These are phyloP conservation scores for Oropetium thomaeum DNA, from an alignment of 176 grass and related monocot genomes.

Conservation along the genomic window DNA sequence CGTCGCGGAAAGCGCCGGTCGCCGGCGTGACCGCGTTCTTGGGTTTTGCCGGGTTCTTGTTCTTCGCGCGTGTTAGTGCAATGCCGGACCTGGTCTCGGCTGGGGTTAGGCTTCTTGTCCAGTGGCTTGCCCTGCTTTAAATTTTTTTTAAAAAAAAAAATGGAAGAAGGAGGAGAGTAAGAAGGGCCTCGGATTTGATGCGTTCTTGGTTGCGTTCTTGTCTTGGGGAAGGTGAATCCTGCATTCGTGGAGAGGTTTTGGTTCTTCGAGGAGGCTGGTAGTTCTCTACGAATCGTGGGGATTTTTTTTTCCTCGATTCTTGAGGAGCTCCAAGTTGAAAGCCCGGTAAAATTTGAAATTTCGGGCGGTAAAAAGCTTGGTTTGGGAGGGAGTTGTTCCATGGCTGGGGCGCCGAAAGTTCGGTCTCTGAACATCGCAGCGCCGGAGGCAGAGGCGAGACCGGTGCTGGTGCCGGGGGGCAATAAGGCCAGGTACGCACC, in stretches of 20 bases:
- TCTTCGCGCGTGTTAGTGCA: constrained; percentile 17
- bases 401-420: constrained; percentile 74
- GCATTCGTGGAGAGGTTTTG: not conserved
- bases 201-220: constrained; percentile 21
- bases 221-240: constrained; percentile 11
- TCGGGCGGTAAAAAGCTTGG: constrained; percentile 37
- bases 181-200: constrained; percentile 10
- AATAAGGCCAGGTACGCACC: constrained; percentile 57
- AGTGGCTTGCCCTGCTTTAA: not conserved
- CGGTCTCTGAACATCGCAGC: constrained; percentile 64
- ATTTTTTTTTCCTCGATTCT: not conserved
- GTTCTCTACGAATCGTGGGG: not conserved
- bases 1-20: not conserved
- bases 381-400: constrained; percentile 35
- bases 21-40: not conserved
- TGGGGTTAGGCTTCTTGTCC: constrained; percentile 33
- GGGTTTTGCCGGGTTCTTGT: not conserved
- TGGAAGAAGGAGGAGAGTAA: not conserved
- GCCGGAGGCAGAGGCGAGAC: constrained; percentile 56
- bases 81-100: constrained; percentile 16
- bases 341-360: constrained; percentile 30
- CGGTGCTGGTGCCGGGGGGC: constrained; percentile 76
- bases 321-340: constrained; percentile 20
- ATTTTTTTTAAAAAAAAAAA: too few species aligned
- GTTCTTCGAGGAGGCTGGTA: not conserved